Base-by-base conservation (phyloP, 1,284 basidiomycete genomes). In the Cutaneotrichosporon arboriforme region DNA sequence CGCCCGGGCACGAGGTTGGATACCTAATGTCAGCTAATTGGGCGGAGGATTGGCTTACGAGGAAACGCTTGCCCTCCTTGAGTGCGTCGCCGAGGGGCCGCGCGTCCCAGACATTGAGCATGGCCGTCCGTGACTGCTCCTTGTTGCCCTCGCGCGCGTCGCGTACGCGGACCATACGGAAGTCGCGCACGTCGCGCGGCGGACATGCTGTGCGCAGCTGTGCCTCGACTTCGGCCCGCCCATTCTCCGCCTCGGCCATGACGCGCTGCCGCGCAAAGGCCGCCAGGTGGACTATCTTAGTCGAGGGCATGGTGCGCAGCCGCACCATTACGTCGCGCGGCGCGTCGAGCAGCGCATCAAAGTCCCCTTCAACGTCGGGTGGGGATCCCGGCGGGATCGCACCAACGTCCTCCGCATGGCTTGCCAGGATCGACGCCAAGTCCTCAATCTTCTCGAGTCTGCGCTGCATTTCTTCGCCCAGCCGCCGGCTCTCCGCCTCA, bases 41-140 rank as follows among this genome's bases (percentile, higher is more conserved):
- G 8, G 13, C 35, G 22, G 22, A 7, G 1, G 2, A 8, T 8
- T 12, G 10, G 58, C 65, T 62, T 41, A 70, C 90, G 61, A 86
- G 64, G 67, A 87, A 94, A 46, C 83, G 76, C 66, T 84, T 81
- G 0, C 87, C 87, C 23, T 81, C 78, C 33, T 78, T 74, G 60
- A 93, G 82, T 3, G 77, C 68, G 8, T 82, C 84, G 10, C 76
- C 76, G 26, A 87, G 62, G 9, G 75, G 77, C 4, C 83, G 74
- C 1, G 83, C 84, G 64, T 94, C 88, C 89, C 90, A 93, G 1
- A 91, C 81, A 0, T 86, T 92, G 45, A 96, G 63, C 67, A 89
- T 86, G 0, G 83, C 90, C 1, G 74, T 78, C 15, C 88, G 81
- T 35, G 38, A 77, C 4, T 79, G 76, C 14, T 80, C 80, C 55